Percentiles rank a stretch among this genome's conserved stretches.
Evolutionary conservation across 169 alveolate genomes (phyloP).

Genomic region (Plasmodium relictum): DNA sequence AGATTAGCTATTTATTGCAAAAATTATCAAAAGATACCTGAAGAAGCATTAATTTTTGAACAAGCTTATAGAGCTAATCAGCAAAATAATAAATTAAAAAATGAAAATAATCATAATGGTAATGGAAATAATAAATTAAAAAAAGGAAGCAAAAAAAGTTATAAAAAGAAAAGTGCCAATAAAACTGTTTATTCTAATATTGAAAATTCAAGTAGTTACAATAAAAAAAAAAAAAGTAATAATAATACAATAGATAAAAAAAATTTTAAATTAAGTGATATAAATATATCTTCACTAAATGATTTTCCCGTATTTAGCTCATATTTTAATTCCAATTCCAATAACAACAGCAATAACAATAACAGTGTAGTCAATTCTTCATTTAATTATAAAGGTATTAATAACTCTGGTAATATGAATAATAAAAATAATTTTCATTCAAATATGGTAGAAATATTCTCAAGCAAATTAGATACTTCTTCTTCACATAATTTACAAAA

Average conservation of each 20-base stretch:
- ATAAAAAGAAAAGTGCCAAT: constrained; percentile 5
- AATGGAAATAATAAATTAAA: neutral
- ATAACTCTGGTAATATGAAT: too few species aligned
- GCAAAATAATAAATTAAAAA: constrained; percentile 67
- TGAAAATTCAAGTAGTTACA: neutral
- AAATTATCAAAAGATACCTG: constrained; percentile 74
- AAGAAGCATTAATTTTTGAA: constrained; percentile 76
- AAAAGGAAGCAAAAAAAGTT: constrained; percentile 1
- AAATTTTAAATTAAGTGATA: neutral
- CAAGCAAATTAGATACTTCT: too few species aligned
- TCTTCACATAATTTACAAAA: too few species aligned
- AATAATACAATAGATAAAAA: neutral
- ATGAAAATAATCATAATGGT: constrained; percentile 66
- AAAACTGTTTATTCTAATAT: neutral
- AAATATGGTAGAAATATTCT: too few species aligned
- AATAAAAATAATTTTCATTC: too few species aligned
- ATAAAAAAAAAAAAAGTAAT: neutral
- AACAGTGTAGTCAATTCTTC: too few species aligned
- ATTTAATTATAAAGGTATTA: too few species aligned
- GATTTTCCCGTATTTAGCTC: too few species aligned
- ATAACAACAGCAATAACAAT: too few species aligned
- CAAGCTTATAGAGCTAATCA: constrained; percentile 74
- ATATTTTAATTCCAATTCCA: too few species aligned
- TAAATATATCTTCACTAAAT: too few species aligned
- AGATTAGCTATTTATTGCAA: constrained; percentile 83